Evolutionary conservation across 2,329 filamentous ascomycete genomes (phyloP), one percentile per base, ranked within the genome.

Genomic region (Colletotrichum lentis): DNA sequence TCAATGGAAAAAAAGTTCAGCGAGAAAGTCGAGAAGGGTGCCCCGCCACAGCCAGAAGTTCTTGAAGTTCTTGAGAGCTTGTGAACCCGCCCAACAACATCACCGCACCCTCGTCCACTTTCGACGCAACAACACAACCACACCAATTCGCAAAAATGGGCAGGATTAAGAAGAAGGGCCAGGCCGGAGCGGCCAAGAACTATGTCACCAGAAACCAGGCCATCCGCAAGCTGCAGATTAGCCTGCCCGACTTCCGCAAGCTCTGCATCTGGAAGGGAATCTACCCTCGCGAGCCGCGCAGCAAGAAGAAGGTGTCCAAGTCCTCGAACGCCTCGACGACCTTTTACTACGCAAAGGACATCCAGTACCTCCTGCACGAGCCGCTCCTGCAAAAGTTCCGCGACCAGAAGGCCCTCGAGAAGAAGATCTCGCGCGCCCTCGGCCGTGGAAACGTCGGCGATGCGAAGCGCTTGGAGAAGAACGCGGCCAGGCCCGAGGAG

Each of bases 181-280:
- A 92, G 79, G 86, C 94, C 78, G 96, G 96, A 80, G 91, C 93
- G 80, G 94, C 94, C 83, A 97, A 96, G 84, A 99, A 99, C 87
- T 99, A 95, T 85, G 94, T 99, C 75, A 99, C 96, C 66, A 88
- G 96, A 80, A 97, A 95, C 49, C 94, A 97, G 84, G 96, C 96
- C 53, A 93, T 99, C 75, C 93, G 94, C 80, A 99, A 98, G 84
- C 90, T 99, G 71, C 96, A 99, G 82, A 92, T 99, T 81, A 97
- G 92, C 76, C 88, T 99, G 64, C 94, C 94, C 73, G 96, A 99
- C 82, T 99, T 99, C 83, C 91, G 96, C 82, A 91, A 97, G 83
- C 87, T 99, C 78, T 99, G 96, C 84, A 99, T 99, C 80, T 99
- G 97, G 91, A 98, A 98, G 85, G 96, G 94, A 75, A 98, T 99